Base-by-base conservation (phyloP, 441 rosid genomes). In the Monsonia emarginata region DNA sequence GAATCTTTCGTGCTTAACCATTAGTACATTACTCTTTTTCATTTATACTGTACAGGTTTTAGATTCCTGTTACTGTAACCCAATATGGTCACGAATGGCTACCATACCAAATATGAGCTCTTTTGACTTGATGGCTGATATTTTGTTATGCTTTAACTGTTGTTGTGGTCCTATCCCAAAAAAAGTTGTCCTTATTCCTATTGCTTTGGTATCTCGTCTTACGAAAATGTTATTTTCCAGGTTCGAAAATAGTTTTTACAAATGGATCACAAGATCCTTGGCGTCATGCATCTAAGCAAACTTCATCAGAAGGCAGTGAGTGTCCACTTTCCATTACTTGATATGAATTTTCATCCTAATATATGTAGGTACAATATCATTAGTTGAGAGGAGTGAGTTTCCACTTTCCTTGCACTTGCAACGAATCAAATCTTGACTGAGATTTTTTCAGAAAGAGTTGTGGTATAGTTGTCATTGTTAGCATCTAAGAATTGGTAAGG, bases 251-350 rank as follows among this genome's bases (percentile, higher is more conserved):
- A 31, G 67, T 93, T 59, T 93, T 90, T 74, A 81, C 97, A 44
- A 93, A 93, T 65, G 98, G 98, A 61, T 93, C 98, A 62, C 97
- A 93, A 66, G 98, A 93, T 79, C 97, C 98, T 40, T 93, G 96
- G 98, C 98, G 97, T 18, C 98, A 85, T 76, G 98, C 98, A 62
- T 87, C 96, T 21, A 93, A 90, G 65, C 86, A 88, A 78, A 75
- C 66, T 60, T 93, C 98, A 64, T 87, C 98, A n/a, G 80, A 85
- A 34, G 96, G 79, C 3, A 52, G 98, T 93, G 81, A 81, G 96
- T 76, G 26, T 64, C 56, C 19, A 0, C 30, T 42, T 54, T 52
- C 14, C 25, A 54, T 63, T 27, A 38, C 26, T 9, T 65, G 52
- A 26, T 57, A 34, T 22, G 46, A 52, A 25, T 50, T 65, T 46